Conservation (phyloP, 2,329 filamentous ascomycete species). For the Cordyceps militaris region DNA sequence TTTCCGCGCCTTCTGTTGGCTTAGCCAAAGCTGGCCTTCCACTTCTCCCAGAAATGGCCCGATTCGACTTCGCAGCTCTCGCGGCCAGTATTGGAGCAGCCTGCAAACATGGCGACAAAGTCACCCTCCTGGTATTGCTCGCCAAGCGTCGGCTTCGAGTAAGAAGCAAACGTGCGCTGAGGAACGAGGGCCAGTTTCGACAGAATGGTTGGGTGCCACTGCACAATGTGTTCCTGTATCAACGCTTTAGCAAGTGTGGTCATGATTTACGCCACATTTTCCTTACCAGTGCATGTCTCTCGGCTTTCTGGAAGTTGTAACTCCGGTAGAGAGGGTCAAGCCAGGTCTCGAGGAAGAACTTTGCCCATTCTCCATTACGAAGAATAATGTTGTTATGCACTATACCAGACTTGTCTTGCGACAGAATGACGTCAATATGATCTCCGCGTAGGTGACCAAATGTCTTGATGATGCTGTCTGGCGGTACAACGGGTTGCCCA, state of each 20-base stretch:
- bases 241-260: slow-evolving; percentile 21
- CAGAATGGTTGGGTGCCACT: slow-evolving; percentile 95
- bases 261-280: not conserved
- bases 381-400: slow-evolving; percentile 72
- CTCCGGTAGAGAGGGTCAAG: slow-evolving; percentile 88
- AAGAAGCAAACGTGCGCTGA: slow-evolving; percentile 76
- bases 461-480: slow-evolving; percentile 94
- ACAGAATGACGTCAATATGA: slow-evolving; percentile 73
- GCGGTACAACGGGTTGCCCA: slow-evolving; percentile 81
- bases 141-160: slow-evolving; percentile 51
- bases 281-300: slow-evolving; percentile 79
- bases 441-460: slow-evolving; percentile 73
- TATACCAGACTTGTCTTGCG: slow-evolving; percentile 77
- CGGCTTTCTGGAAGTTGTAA: slow-evolving; percentile 95
- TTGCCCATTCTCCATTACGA: slow-evolving; percentile 79
- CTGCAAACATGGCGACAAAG: slow-evolving; percentile 70
- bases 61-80: slow-evolving; percentile 69
- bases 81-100: slow-evolving; percentile 54
- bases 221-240: slow-evolving; percentile 71
- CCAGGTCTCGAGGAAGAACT: slow-evolving; percentile 91
- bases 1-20: not conserved
- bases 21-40: slow-evolving; percentile 35
- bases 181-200: slow-evolving; percentile 86
- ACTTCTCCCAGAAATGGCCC: slow-evolving; percentile 40
- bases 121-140: slow-evolving; percentile 75